A percentile compares a stretch with the other conserved stretches of the same genome.
phyloP scores from a whole-genome alignment of 2,329 filamentous ascomycete species.

The Trichoderma breve region DNA sequence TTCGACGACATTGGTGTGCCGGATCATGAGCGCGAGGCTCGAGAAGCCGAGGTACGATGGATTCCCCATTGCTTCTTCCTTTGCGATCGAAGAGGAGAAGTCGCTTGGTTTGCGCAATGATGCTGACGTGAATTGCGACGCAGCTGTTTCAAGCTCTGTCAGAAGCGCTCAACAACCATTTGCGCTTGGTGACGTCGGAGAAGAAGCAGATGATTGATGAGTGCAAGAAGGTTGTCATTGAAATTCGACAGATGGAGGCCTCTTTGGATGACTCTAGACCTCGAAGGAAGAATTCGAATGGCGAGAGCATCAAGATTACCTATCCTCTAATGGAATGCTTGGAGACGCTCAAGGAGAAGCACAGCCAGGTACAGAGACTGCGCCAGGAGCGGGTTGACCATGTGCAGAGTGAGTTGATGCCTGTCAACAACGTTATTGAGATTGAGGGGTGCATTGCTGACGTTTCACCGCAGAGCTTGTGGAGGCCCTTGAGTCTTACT shows the following conservation, averaged over 20 bases:
- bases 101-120: not conserved
- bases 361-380: conserved; percentile 72
- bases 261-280: conserved; percentile 76
- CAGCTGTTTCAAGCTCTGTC: conserved; percentile 91
- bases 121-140: not conserved
- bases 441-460: not conserved
- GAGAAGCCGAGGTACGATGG: conserved; percentile 75
- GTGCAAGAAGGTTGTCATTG: conserved; percentile 77
- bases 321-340: conserved; percentile 82
- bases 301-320: conserved; percentile 71
- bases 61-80: not conserved
- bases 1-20: conserved; percentile 99
- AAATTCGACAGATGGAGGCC: conserved; percentile 89
- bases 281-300: conserved; percentile 62
- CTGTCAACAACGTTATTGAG: not conserved
- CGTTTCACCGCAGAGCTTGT: conserved; percentile 67
- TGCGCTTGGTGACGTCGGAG: conserved; percentile 79
- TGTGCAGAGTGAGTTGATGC: conserved; percentile 71
- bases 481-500: conserved; percentile 91
- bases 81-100: not conserved
- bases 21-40: conserved; percentile 82
- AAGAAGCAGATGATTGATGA: conserved; percentile 91
- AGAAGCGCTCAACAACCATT: conserved; percentile 85
- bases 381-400: conserved; percentile 93
- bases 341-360: conserved; percentile 79